Evolutionary conservation across 192 early-diverging fungal genomes (phyloP).

Genomic region (Pilobolus umbonatus): DNA sequence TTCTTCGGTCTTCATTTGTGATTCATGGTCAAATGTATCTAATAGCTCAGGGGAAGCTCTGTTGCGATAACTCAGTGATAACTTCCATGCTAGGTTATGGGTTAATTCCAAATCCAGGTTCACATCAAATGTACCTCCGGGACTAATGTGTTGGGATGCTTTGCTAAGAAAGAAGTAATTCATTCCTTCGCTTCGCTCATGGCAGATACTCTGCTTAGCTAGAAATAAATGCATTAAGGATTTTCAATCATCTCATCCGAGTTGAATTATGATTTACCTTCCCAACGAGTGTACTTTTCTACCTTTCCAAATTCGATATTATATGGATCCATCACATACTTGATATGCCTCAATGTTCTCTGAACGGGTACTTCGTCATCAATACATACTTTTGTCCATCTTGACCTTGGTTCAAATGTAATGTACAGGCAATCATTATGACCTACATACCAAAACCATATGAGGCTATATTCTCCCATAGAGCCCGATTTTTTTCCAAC

Average conservation of each 20-base stretch:
- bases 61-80: slow-evolving; percentile 4
- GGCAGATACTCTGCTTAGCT: too few relatives aligned
- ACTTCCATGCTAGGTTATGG: slow-evolving; percentile 19
- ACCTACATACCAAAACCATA: background rate
- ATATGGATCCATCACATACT: slow-evolving; percentile 13
- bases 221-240: too few relatives aligned
- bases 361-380: slow-evolving; percentile 8
- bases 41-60: slow-evolving; percentile 15
- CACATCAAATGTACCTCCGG: slow-evolving; percentile 7
- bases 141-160: slow-evolving; percentile 18
- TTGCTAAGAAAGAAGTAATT: slow-evolving; percentile 21
- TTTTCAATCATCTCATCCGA: too few relatives aligned
- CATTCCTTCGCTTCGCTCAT: slow-evolving; percentile 10
- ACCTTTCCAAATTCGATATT: slow-evolving; percentile 17
- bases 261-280: too few relatives aligned
- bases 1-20: background rate
- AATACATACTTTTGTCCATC: slow-evolving; percentile 11
- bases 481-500: background rate
- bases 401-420: slow-evolving; percentile 3
- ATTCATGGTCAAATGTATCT: slow-evolving; percentile 21
- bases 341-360: slow-evolving; percentile 2
- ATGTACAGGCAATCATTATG: slow-evolving; percentile 10
- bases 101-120: slow-evolving; percentile 19
- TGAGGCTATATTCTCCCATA: background rate
- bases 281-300: slow-evolving; percentile 2